A percentile compares a stretch with the other conserved stretches of the same genome.
Conservation (phyloP, 192 early-diverging fungal genomes). For the Coemansia sp. region DNA sequence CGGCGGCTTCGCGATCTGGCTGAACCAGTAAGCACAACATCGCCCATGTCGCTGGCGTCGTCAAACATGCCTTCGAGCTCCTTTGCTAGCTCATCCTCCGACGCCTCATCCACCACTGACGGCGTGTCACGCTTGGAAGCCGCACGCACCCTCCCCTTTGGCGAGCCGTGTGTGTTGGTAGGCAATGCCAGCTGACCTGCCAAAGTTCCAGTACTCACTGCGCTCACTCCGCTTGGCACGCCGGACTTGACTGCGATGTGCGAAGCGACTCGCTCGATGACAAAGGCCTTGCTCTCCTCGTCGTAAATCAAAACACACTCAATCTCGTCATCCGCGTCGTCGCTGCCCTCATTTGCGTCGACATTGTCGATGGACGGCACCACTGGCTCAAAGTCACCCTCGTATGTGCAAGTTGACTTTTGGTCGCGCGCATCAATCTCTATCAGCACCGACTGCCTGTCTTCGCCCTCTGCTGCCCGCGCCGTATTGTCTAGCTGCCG, state of each 20-base stretch:
- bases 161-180: conserved; percentile 14
- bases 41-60: conserved; percentile 29
- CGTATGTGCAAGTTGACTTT: conserved; percentile 37
- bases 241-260: conserved; percentile 15
- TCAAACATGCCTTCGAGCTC: conserved; percentile 45
- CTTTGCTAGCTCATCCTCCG: conserved; percentile 41
- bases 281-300: conserved; percentile 35
- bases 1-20: not conserved
- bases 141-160: not conserved
- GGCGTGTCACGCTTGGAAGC: conserved; percentile 5
- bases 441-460: conserved; percentile 16
- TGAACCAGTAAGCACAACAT: not conserved
- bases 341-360: not conserved
- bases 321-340: conserved; percentile 14
- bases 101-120: conserved; percentile 22
- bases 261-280: conserved; percentile 31
- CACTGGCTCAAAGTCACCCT: conserved; percentile 37
- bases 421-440: conserved; percentile 33
- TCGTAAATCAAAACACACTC: conserved; percentile 47
- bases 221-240: conserved; percentile 1
- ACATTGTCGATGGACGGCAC: not conserved
- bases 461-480: not conserved
- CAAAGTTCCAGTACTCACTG: not conserved
- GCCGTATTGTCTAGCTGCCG: conserved; percentile 7
- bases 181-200: conserved; percentile 27